Percentiles rank a stretch among this genome's conserved stretches.
phyloP scores from a whole-genome alignment of 768 basidiomycete genomes.

The Pleurotus platypus region DNA sequence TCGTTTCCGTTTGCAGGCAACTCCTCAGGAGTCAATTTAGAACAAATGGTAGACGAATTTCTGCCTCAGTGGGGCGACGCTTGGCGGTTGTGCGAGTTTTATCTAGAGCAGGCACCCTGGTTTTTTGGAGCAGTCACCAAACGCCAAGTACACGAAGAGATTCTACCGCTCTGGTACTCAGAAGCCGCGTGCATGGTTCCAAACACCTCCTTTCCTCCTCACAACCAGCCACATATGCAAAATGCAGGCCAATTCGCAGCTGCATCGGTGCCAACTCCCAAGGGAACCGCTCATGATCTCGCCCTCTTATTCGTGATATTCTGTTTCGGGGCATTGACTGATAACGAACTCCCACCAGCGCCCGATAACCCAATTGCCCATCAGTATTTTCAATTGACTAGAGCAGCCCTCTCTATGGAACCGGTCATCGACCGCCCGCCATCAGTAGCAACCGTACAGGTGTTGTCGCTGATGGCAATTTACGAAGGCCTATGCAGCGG shows the following conservation, averaged over 20 bases:
- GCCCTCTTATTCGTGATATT: slow-evolving; percentile 62
- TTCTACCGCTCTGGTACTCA: slow-evolving; percentile 64
- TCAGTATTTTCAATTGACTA: slow-evolving; percentile 55
- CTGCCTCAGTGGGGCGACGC: slow-evolving; percentile 62
- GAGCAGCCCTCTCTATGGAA: slow-evolving; percentile 62
- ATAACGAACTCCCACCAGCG: slow-evolving; percentile 45
- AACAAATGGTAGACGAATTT: slow-evolving; percentile 42
- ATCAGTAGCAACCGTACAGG: slow-evolving; percentile 67
- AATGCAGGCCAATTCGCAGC: neutral
- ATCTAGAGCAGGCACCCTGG: slow-evolving; percentile 78
- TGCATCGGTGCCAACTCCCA: slow-evolving; percentile 6
- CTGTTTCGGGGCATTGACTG: slow-evolving; percentile 59
- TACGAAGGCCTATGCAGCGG: slow-evolving; percentile 65
- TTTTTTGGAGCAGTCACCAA: slow-evolving; percentile 71
- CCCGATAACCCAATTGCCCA: slow-evolving; percentile 52
- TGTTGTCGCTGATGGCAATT: slow-evolving; percentile 64
- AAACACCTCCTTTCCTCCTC: neutral
- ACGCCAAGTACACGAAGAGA: slow-evolving; percentile 59
- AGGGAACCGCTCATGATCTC: slow-evolving; percentile 51
- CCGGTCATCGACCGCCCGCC: slow-evolving; percentile 70
- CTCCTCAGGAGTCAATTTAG: slow-evolving; percentile 32
- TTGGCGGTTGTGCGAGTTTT: slow-evolving; percentile 56
- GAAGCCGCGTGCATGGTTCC: slow-evolving; percentile 31
- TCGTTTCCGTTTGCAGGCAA: slow-evolving; percentile 48
- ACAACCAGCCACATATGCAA: neutral